Evolutionary conservation across 2,329 filamentous ascomycete species (phyloP).

Genomic region (Pyrenochaeta sp.): DNA sequence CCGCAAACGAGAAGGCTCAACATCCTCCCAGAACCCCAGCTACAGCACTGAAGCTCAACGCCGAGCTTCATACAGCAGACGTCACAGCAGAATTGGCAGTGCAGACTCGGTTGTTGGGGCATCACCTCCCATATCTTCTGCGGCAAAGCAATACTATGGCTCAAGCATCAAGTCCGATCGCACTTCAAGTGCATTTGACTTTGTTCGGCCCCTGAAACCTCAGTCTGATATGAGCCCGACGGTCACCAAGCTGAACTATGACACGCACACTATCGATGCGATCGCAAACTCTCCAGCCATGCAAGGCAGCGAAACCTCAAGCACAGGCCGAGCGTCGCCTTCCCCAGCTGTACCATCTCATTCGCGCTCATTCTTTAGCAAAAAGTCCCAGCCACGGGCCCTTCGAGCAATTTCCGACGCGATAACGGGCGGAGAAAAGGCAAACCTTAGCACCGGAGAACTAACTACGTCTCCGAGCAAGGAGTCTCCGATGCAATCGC

Average conservation of each 20-base stretch:
- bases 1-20: slow-evolving; percentile 71
- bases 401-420: slow-evolving; percentile 84
- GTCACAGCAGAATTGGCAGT: slow-evolving; percentile 79
- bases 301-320: slow-evolving; percentile 59
- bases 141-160: slow-evolving; percentile 74
- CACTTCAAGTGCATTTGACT: slow-evolving; percentile 59
- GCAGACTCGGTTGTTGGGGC: slow-evolving; percentile 74
- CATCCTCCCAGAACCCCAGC: slow-evolving; percentile 75
- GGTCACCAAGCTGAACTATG: slow-evolving; percentile 64
- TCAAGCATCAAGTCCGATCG: slow-evolving; percentile 43
- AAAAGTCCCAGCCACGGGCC: slow-evolving; percentile 65
- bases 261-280: slow-evolving; percentile 55
- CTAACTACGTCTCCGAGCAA: slow-evolving; percentile 54
- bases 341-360: slow-evolving; percentile 43
- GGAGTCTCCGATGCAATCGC: slow-evolving; percentile 65
- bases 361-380: slow-evolving; percentile 49
- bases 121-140: slow-evolving; percentile 60
- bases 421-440: slow-evolving; percentile 63
- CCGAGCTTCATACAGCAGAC: slow-evolving; percentile 69
- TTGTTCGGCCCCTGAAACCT: slow-evolving; percentile 49
- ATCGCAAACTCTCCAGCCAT: slow-evolving; percentile 49
- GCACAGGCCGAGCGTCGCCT: slow-evolving; percentile 55
- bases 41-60: slow-evolving; percentile 66
- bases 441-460: slow-evolving; percentile 52
- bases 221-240: slow-evolving; percentile 58